Evolutionary conservation across 2,329 filamentous ascomycete genomes (phyloP).

Genomic region (Aspergillus ochraceoroseus): DNA sequence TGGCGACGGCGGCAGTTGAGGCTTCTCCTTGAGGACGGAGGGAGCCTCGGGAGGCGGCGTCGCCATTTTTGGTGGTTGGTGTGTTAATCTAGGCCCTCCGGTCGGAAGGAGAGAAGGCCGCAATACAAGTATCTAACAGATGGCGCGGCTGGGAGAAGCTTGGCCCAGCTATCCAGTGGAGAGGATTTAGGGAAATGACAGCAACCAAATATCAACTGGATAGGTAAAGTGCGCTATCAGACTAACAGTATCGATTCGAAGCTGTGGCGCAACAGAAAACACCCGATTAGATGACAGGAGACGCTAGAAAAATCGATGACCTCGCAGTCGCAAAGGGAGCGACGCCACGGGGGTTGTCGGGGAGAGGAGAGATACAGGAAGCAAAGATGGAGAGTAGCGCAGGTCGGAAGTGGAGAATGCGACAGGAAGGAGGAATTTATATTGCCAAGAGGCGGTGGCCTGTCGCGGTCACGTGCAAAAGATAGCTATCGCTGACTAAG

Average conservation of each 20-base stretch:
- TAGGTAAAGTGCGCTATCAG: slow-evolving; percentile 34
- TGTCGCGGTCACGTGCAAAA: slow-evolving; percentile 36
- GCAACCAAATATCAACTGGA: slow-evolving; percentile 32
- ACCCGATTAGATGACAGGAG: slow-evolving; percentile 28
- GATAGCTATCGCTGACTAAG: slow-evolving; percentile 28
- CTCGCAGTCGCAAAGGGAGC: slow-evolving; percentile 19
- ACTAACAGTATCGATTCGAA: slow-evolving; percentile 28
- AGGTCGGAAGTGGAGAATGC: slow-evolving; percentile 38
- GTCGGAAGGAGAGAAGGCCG: slow-evolving; percentile 18
- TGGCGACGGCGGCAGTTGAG: slow-evolving; percentile 37
- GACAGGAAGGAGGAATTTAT: slow-evolving; percentile 40
- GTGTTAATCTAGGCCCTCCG: slow-evolving; percentile 21
- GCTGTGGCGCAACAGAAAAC: slow-evolving; percentile 23
- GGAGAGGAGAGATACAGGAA: slow-evolving; percentile 23
- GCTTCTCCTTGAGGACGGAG: slow-evolving; percentile 39
- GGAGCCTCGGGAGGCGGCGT: slow-evolving; percentile 43
- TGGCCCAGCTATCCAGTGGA: slow-evolving; percentile 24
- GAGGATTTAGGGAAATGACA: slow-evolving; percentile 24
- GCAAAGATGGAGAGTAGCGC: slow-evolving; percentile 23
- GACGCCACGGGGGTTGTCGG: slow-evolving; percentile 20
- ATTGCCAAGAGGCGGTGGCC: slow-evolving; percentile 40
- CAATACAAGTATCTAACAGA: slow-evolving; percentile 28
- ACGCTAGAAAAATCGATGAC: slow-evolving; percentile 19
- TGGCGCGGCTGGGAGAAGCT: slow-evolving; percentile 21
- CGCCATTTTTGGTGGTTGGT: slow-evolving; percentile 34